Base-by-base conservation (phyloP, 495 filamentous ascomycete species). In the Penicillium egyptiacum region DNA sequence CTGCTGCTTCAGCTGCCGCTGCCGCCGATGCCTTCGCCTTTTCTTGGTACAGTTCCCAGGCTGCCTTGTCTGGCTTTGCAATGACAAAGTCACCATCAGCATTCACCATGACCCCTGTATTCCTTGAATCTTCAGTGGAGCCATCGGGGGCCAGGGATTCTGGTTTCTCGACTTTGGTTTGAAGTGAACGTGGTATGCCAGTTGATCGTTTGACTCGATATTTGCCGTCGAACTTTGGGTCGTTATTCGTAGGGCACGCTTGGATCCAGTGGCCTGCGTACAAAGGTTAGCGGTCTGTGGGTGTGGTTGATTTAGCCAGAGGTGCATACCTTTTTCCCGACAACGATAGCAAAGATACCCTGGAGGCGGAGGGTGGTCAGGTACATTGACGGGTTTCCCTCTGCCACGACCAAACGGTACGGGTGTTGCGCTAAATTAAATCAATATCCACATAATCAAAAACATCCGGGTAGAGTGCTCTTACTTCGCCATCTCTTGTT, bases 301-400 rank as follows among this genome's bases (percentile, higher is more conserved):
- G 16, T 31, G 14, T 9, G 20, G 49, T 23, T 23, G 22, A 30
- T 17, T 66, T 33, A 66, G 41, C 25, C 2, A 35, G 35, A 8
- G 17, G 49, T 40, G 58, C 56, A 31, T 69, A 83, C 82, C 94
- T 77, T 98, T 98, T 72, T 97, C 88, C 55, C 91, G 88, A 73
- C 94, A 99, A n/a, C 94, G 88, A 64, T 97, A 96, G 73, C 94
- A 99, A 55, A 96, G 83, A 70, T 99, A 99, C 31, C 92, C 92
- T 23, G 88, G 86, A 5, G 94, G 92, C 16, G 93, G 92, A 10
- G 90, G 88, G 64, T 95, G 91, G 59, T 93, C 90, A 17, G 94
- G 95, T 22, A 91, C 84, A 66, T 91, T 91, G 44, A 84, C 76
- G 39, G 86, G 84, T 60, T 85, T 86, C 39, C 79, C 79, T 67